phyloP scores from a whole-genome alignment of 2,329 filamentous ascomycete genomes.

The Neofusicoccum parvum region DNA sequence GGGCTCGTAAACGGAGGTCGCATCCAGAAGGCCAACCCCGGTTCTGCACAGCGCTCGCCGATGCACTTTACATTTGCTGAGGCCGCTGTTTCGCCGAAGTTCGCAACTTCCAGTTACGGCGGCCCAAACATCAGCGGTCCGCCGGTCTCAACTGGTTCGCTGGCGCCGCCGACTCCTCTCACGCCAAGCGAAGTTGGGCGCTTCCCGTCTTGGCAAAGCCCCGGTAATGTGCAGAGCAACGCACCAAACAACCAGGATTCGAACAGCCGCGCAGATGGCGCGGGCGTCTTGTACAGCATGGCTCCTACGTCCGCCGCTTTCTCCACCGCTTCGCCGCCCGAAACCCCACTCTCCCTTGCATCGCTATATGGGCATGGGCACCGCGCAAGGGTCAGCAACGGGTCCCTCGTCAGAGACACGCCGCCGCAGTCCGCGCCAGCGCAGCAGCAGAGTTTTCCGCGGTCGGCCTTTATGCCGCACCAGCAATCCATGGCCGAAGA shows the following conservation, averaged over 20 bases:
- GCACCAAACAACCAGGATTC: slow-evolving; percentile 27
- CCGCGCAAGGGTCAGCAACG: slow-evolving; percentile 10
- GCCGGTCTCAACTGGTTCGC: slow-evolving; percentile 33
- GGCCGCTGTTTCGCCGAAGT: slow-evolving; percentile 51
- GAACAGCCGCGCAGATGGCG: slow-evolving; percentile 43
- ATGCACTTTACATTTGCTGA: slow-evolving; percentile 49
- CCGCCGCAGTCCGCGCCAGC: slow-evolving; percentile 55
- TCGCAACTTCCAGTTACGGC: slow-evolving; percentile 40
- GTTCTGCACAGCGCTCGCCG: slow-evolving; percentile 52
- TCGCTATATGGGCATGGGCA: slow-evolving; percentile 3
- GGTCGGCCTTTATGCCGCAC: slow-evolving; percentile 22
- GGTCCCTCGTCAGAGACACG: slow-evolving; percentile 45
- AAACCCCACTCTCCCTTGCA: slow-evolving; percentile 40
- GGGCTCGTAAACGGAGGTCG: slow-evolving; percentile 51
- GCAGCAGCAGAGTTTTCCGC: slow-evolving; percentile 50
- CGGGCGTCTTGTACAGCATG: slow-evolving; percentile 38
- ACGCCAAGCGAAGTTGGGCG: slow-evolving; percentile 46
- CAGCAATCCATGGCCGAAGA: slow-evolving; percentile 40
- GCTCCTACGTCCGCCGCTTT: slow-evolving; percentile 38
- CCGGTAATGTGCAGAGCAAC: slow-evolving; percentile 23
- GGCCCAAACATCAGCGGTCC: slow-evolving; percentile 36
- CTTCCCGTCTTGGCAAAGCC: slow-evolving; percentile 46
- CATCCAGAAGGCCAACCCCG: slow-evolving; percentile 48
- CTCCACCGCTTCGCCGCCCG: slow-evolving; percentile 48
- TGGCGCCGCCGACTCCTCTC: slow-evolving; percentile 52